Evolutionary conservation across 768 basidiomycete genomes (phyloP).

Genomic region (Boletellus ananas): DNA sequence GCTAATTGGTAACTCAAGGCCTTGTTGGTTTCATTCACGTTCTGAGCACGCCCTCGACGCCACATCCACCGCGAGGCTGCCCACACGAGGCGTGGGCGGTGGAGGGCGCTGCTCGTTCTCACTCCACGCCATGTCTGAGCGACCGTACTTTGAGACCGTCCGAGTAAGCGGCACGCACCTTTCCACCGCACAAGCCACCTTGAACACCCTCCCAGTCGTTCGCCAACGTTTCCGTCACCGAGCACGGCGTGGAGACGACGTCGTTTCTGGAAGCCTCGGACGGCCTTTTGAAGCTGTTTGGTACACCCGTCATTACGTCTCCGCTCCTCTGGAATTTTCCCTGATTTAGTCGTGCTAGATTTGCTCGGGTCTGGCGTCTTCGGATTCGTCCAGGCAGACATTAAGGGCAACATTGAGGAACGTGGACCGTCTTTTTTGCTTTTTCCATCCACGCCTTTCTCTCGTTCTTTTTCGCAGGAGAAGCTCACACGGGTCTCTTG

Average conservation of each 20-base stretch:
- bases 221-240: conserved; percentile 74
- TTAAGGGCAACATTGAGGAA: conserved; percentile 63
- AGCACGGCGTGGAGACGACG: conserved; percentile 72
- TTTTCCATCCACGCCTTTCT: conserved; percentile 12
- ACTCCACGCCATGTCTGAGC: conserved; percentile 23
- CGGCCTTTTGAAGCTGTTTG: conserved; percentile 73
- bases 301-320: conserved; percentile 39
- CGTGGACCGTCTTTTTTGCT: conserved; percentile 19
- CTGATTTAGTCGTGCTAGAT: conserved; percentile 39
- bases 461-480: not conserved
- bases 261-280: conserved; percentile 87
- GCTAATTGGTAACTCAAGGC: conserved; percentile 20
- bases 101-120: conserved; percentile 3
- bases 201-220: conserved; percentile 58
- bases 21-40: conserved; percentile 19
- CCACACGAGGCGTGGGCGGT: conserved; percentile 17
- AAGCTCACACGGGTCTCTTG: conserved; percentile 11
- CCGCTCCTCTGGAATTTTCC: conserved; percentile 3
- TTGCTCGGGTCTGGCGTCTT: conserved; percentile 67
- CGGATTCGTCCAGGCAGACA: conserved; percentile 69
- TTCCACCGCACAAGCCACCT: not conserved
- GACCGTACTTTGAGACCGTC: conserved; percentile 66
- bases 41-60: conserved; percentile 7
- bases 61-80: conserved; percentile 27
- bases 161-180: conserved; percentile 41